phyloP scores from a whole-genome alignment of 441 rosid species.

The Adansonia rubrostipa region DNA sequence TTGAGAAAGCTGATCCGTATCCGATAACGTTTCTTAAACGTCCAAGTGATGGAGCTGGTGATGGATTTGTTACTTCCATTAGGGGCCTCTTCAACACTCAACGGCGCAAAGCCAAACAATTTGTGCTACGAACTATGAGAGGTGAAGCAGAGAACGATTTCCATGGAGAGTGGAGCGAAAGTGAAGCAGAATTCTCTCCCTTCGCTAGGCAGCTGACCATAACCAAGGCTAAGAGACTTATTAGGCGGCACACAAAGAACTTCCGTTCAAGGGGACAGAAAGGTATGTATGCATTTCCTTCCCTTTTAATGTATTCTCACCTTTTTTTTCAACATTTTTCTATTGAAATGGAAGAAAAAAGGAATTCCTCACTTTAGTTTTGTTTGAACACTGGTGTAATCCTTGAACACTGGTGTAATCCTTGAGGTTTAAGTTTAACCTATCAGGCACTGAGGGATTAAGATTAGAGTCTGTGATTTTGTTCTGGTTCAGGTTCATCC shows the following conservation, averaged over 20 bases:
- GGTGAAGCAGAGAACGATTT: constrained; percentile 94
- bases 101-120: constrained; percentile 92
- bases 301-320: not conserved
- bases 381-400: not conserved
- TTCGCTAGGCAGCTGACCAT: constrained; percentile 93
- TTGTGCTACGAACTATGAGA: constrained; percentile 96
- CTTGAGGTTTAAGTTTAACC: not conserved
- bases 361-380: not conserved
- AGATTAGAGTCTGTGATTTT: constrained; percentile 12
- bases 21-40: constrained; percentile 82
- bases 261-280: constrained; percentile 75
- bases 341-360: not conserved
- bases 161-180: constrained; percentile 96
- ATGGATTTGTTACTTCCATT: constrained; percentile 95
- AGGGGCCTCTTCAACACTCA: constrained; percentile 94
- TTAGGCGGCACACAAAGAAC: constrained; percentile 91
- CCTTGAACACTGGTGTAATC: not conserved
- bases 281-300: constrained; percentile 52
- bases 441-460: not conserved
- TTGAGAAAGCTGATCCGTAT: constrained; percentile 70
- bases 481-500: constrained; percentile 61
- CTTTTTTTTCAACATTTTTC: not conserved
- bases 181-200: constrained; percentile 87
- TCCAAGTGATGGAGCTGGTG: constrained; percentile 95
- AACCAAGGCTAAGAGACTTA: constrained; percentile 84